phyloP scores from a whole-genome alignment of 164 flowering plant genomes.

The Tinospora cordifolia region DNA sequence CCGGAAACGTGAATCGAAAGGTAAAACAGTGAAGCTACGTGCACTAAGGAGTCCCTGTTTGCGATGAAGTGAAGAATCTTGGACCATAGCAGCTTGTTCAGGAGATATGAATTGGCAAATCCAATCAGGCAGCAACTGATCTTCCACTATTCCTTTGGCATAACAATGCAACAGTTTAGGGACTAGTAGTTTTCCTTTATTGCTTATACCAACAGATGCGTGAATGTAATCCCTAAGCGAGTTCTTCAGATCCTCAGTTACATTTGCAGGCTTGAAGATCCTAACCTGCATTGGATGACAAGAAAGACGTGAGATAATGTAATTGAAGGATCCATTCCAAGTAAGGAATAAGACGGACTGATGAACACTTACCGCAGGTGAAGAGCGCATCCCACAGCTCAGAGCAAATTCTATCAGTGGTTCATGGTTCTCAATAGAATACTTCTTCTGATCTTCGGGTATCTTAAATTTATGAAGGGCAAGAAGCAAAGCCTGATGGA shows the following conservation, averaged over 20 bases:
- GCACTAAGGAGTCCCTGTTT: constrained; percentile 30
- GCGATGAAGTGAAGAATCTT: constrained; percentile 19
- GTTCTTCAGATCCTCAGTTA: constrained; percentile 23
- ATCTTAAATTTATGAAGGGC: constrained; percentile 37
- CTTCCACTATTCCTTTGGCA: constrained; percentile 35
- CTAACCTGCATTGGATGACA: constrained; percentile 21
- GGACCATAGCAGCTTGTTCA: constrained; percentile 33
- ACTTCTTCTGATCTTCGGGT: constrained; percentile 33
- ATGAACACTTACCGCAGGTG: constrained; percentile 37
- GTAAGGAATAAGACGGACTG: background rate
- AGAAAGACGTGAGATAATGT: background rate
- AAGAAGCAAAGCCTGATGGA: constrained; percentile 31
- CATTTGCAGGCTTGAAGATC: constrained; percentile 31
- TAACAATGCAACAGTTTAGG: constrained; percentile 34
- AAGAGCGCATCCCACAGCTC: constrained; percentile 42
- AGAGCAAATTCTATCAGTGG: constrained; percentile 40
- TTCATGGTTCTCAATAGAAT: constrained; percentile 28
- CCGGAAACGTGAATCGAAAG: constrained; percentile 41
- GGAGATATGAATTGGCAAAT: constrained; percentile 35
- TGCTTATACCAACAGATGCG: constrained; percentile 40
- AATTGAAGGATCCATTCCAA: background rate
- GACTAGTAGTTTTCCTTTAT: constrained; percentile 33
- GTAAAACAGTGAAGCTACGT: constrained; percentile 27
- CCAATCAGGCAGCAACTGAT: constrained; percentile 33
- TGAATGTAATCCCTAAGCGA: constrained; percentile 36